Percentiles rank a stretch among this genome's conserved stretches.
phyloP scores from a whole-genome alignment of 257 asterid genomes.

The Linderniella brevidens region DNA sequence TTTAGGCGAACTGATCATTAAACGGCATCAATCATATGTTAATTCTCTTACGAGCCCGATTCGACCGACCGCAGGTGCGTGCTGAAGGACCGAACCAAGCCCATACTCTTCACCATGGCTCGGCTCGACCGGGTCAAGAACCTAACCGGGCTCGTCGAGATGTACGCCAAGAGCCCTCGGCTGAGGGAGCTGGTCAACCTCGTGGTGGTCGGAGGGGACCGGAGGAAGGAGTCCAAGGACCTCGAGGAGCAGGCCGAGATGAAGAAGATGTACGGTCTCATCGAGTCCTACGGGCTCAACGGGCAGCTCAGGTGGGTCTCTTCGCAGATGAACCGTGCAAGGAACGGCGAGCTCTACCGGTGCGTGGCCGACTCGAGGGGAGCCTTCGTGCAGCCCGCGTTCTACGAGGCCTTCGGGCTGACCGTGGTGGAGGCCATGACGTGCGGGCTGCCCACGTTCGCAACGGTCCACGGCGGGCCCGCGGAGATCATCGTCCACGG shows the following conservation, averaged over 20 bases:
- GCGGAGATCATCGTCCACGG: slow-evolving; percentile 63
- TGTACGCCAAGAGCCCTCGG: slow-evolving; percentile 46
- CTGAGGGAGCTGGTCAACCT: slow-evolving; percentile 62
- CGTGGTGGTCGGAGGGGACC: slow-evolving; percentile 74
- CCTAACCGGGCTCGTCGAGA: slow-evolving; percentile 60
- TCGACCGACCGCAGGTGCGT: slow-evolving; percentile 64
- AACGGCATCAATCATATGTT: too few relatives aligned
- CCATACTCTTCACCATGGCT: slow-evolving; percentile 68
- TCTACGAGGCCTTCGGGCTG: slow-evolving; percentile 67
- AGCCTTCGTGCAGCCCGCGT: slow-evolving; percentile 65
- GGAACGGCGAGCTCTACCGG: slow-evolving; percentile 69
- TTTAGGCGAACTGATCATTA: too few relatives aligned
- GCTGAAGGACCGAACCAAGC: slow-evolving; percentile 52
- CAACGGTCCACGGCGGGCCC: slow-evolving; percentile 61
- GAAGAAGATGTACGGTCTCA: slow-evolving; percentile 60
- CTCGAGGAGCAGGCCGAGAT: slow-evolving; percentile 68
- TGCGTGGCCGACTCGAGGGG: slow-evolving; percentile 57
- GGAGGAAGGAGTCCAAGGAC: slow-evolving; percentile 67
- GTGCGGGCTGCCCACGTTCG: slow-evolving; percentile 68
- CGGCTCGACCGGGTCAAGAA: slow-evolving; percentile 62
- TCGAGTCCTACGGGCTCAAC: slow-evolving; percentile 33
- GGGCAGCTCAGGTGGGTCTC: slow-evolving; percentile 79
- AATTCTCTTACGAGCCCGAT: too few relatives aligned
- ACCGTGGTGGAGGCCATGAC: slow-evolving; percentile 86
- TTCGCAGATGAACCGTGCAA: slow-evolving; percentile 66